Conservation (phyloP, 805 yeast species). For the Yamadazyma scolyti region DNA sequence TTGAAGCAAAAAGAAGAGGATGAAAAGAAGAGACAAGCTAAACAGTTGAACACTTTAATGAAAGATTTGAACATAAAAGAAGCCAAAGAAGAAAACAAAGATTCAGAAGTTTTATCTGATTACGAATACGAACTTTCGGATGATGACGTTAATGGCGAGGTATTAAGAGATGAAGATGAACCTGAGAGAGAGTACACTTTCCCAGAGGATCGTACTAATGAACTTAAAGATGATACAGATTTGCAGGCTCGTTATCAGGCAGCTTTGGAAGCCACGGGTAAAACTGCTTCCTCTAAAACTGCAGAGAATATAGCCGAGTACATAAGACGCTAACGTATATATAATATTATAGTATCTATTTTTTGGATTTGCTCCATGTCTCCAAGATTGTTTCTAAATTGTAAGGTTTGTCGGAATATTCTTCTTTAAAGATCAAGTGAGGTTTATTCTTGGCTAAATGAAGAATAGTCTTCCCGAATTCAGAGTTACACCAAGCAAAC, state of each 20-base stretch:
- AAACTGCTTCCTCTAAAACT: conserved; percentile 58
- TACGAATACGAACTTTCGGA: conserved; percentile 46
- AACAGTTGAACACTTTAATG: conserved; percentile 70
- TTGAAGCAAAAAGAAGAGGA: conserved; percentile 71
- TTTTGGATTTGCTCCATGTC: conserved; percentile 10
- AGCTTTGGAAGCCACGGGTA: conserved; percentile 64
- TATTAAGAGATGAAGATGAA: conserved; percentile 45
- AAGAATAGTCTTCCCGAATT: conserved; percentile 82
- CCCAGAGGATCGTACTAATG: conserved; percentile 63
- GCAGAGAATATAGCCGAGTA: conserved; percentile 73
- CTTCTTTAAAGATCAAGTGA: conserved; percentile 56
- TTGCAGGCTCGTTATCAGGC: conserved; percentile 69
- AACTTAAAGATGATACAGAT: conserved; percentile 44
- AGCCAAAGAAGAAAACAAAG: conserved; percentile 16
- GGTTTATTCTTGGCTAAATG: conserved; percentile 74
- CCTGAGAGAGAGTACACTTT: conserved; percentile 64
- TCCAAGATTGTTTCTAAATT: conserved; percentile 29
- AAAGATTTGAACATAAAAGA: conserved; percentile 75
- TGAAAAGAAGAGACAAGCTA: conserved; percentile 68
- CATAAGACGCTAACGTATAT: conserved; percentile 36
- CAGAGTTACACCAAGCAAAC: conserved; percentile 95
- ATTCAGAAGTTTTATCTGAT: conserved; percentile 51
- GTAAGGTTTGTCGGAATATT: conserved; percentile 24
- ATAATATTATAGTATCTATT: background rate
- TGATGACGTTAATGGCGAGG: conserved; percentile 44